Evolutionary conservation across 2,329 filamentous ascomycete species (phyloP).

Genomic region (Phialocephala subalpina): DNA sequence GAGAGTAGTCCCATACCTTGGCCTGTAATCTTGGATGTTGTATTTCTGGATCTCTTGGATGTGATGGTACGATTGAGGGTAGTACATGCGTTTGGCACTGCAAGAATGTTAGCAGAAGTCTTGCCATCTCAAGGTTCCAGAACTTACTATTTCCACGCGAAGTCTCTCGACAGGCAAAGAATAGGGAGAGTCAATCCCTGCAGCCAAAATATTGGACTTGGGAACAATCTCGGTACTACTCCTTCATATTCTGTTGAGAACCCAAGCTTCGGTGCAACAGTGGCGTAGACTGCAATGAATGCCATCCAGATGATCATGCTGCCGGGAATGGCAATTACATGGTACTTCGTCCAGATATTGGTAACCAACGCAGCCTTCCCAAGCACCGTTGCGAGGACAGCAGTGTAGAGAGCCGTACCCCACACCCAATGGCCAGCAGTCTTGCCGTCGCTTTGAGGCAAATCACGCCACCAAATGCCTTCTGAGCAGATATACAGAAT

Average conservation of each 20-base stretch:
- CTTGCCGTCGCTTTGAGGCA: conserved; percentile 80
- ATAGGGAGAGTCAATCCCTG: conserved; percentile 83
- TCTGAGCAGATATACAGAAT: conserved; percentile 88
- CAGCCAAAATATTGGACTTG: conserved; percentile 87
- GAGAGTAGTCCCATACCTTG: conserved; percentile 67
- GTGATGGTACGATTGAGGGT: conserved; percentile 94
- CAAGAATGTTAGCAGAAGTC: conserved; percentile 31
- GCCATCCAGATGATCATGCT: conserved; percentile 91
- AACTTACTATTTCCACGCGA: conserved; percentile 89
- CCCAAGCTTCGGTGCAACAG: conserved; percentile 80
- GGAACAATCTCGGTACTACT: conserved; percentile 81
- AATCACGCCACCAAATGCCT: conserved; percentile 83
- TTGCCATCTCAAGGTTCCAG: background rate
- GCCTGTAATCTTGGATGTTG: conserved; percentile 98
- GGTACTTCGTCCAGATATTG: conserved; percentile 99
- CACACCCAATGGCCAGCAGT: conserved; percentile 96
- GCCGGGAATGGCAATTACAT: conserved; percentile 92
- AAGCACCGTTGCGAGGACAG: conserved; percentile 91
- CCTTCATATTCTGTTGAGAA: conserved; percentile 88
- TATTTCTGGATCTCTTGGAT: conserved; percentile 99
- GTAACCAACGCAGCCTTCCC: conserved; percentile 95
- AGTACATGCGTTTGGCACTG: conserved; percentile 90
- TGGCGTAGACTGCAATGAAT: conserved; percentile 88
- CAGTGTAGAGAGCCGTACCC: conserved; percentile 94
- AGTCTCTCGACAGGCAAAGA: conserved; percentile 86